Percentiles rank a stretch among this genome's conserved stretches.
Evolutionary conservation across 306 rosid species (phyloP).

Genomic region (Cucumis sativus): DNA sequence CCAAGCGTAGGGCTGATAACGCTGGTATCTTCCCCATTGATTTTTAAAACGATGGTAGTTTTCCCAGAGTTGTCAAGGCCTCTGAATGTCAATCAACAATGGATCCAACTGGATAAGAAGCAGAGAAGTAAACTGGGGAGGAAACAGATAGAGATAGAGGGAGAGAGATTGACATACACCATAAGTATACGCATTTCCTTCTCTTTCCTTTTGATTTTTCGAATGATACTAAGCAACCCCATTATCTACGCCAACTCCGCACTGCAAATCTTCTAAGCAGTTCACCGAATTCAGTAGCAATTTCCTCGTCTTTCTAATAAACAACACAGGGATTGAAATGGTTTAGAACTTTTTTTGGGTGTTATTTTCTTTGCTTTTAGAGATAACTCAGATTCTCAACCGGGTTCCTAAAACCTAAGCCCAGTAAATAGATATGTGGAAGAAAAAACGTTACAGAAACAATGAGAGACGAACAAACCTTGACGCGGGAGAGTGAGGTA

Average conservation of each 20-base stretch:
- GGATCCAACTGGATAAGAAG: neutral
- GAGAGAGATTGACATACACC: conserved; percentile 45
- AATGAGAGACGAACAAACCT: neutral
- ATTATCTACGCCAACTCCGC: conserved; percentile 12
- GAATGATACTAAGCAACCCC: conserved; percentile 81
- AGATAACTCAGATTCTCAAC: neutral
- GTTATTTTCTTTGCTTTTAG: neutral
- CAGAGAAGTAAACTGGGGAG: neutral
- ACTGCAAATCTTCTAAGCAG: neutral
- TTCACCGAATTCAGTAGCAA: neutral
- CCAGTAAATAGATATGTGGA: neutral
- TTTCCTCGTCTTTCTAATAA: neutral
- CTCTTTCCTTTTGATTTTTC: conserved; percentile 79
- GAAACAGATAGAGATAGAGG: neutral
- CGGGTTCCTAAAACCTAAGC: neutral
- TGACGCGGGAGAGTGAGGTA: neutral
- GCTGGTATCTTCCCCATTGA: conserved; percentile 89
- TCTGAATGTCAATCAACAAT: conserved; percentile 20
- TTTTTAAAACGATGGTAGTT: conserved; percentile 83
- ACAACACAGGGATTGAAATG: neutral
- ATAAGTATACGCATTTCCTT: conserved; percentile 87
- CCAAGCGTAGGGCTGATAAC: conserved; percentile 93
- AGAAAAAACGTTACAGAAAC: neutral
- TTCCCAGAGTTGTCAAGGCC: conserved; percentile 94
- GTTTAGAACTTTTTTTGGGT: neutral